Conservation (phyloP, 768 basidiomycete genomes). For the Gymnopilus junonius region DNA sequence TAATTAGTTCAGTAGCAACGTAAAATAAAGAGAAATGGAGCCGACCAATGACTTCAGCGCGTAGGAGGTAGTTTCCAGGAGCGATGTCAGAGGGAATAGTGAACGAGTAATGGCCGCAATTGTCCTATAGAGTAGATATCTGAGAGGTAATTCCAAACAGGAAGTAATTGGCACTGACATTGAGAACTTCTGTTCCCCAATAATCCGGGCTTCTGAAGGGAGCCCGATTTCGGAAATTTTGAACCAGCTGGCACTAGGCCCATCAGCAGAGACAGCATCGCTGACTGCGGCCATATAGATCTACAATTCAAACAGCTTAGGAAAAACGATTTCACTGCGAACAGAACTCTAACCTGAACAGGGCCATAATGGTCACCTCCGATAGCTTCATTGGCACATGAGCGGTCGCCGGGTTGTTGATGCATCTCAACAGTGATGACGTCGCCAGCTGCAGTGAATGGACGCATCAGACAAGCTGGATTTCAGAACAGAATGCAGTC, state of each 20-base stretch:
- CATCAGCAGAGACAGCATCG: conserved; percentile 48
- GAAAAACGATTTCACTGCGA: not conserved
- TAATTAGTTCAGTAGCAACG: not conserved
- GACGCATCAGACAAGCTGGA: not conserved
- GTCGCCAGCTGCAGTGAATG: conserved; percentile 41
- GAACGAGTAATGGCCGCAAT: conserved; percentile 60
- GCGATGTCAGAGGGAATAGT: conserved; percentile 56
- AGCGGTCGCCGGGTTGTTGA: conserved; percentile 50
- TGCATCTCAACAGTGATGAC: conserved; percentile 58
- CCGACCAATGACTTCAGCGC: conserved; percentile 73
- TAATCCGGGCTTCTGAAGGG: conserved; percentile 53
- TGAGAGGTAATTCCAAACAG: not conserved
- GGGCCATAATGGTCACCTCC: conserved; percentile 58
- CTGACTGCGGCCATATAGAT: conserved; percentile 53
- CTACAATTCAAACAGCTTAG: conserved; percentile 11
- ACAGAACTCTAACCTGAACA: conserved; percentile 32
- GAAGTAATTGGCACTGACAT: conserved; percentile 25
- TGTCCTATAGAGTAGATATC: conserved; percentile 34
- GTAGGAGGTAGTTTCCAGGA: conserved; percentile 72
- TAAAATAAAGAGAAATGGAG: not conserved
- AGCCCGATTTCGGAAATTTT: conserved; percentile 54
- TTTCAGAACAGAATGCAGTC: not conserved
- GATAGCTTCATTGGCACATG: conserved; percentile 51
- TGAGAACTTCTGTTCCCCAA: conserved; percentile 41
- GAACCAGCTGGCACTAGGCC: conserved; percentile 50